A percentile compares a stretch with the other conserved stretches of the same genome.
These are phyloP conservation scores for Fusarium sp. DNA, from an alignment of 2,329 filamentous ascomycete species.

Conservation along the genomic window DNA sequence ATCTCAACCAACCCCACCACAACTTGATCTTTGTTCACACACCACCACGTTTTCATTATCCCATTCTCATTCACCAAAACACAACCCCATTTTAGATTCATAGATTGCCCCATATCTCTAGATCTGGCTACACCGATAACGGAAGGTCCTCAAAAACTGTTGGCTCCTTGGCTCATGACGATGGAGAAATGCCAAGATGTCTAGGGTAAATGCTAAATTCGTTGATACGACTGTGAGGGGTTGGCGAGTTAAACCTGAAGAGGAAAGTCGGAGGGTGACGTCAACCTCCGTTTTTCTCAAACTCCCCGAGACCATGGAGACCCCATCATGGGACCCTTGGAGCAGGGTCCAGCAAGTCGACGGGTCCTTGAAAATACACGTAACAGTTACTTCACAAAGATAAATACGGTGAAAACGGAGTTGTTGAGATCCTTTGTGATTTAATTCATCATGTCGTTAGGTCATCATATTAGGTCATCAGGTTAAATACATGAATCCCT, in stretches of 20 bases:
- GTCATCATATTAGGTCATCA: slow-evolving; percentile 37
- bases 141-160: neutral
- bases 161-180: neutral
- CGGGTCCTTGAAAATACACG: neutral
- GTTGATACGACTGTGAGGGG: slow-evolving; percentile 2
- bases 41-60: slow-evolving; percentile 30
- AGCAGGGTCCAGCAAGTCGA: slow-evolving; percentile 1
- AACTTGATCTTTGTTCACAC: neutral
- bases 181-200: slow-evolving; percentile 17
- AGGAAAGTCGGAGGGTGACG: slow-evolving; percentile 31
- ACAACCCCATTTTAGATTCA: neutral
- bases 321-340: slow-evolving; percentile 3
- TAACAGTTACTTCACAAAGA: neutral
- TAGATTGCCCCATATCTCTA: neutral
- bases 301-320: neutral
- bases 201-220: slow-evolving; percentile 5
- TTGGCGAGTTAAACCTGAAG: neutral
- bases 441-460: slow-evolving; percentile 37
- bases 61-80: neutral
- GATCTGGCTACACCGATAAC: neutral
- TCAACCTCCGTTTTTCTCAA: slow-evolving; percentile 18
- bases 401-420: neutral
- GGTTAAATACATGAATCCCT: slow-evolving; percentile 32
- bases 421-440: neutral
- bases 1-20: neutral